Evolutionary conservation across 2,329 filamentous ascomycete species (phyloP), one percentile per base, ranked within the genome.

Genomic region (Stemphylium lycopersici): DNA sequence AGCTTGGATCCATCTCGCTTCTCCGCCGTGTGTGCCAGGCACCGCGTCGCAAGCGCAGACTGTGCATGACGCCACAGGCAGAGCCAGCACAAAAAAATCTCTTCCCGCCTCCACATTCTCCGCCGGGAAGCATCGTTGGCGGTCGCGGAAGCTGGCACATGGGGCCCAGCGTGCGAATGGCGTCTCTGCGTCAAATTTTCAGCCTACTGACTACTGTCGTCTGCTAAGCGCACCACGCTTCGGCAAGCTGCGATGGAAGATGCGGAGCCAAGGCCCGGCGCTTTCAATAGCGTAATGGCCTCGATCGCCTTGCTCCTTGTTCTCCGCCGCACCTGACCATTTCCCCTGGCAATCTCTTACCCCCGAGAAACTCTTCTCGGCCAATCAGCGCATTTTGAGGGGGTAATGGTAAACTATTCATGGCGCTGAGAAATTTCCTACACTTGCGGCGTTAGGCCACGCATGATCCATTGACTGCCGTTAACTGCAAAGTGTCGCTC

Each of bases 401-500:
- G 52, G 52, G 52, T 55, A 55, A 55, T 55, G 52, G 52, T 47
- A 52, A 47, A 55, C 52, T 52, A 52, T 46, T 55, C 52, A 47
- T 38, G 52, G 52, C 41, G 40, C 48, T 55, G 41, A 37, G 48
- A 55, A 55, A 55, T 46, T 55, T 55, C 48, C 48, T 52, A 40
- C 51, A 42, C 39, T 54, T 31, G 45, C 20, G 26, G 43, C 18
- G 37, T 29, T 46, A 52, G 42, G 41, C 57, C 41, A 61, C 71
- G 67, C 69, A 71, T 74, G 71, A 75, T 71, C 68, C 58, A 50
- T 48, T 45, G 48, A 59, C 63, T 76, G 72, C 74, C 72, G 72
- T 76, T 77, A 77, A 76, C 75, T 76, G 75, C 71, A 77, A 76
- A 74, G 75, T 69, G 65, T 63, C 59, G 53, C 59, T 61, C 52